A percentile compares a stretch with the other conserved stretches of the same genome.
Conservation (phyloP, 192 early-diverging fungal species). For the Entomortierella parvispora region DNA sequence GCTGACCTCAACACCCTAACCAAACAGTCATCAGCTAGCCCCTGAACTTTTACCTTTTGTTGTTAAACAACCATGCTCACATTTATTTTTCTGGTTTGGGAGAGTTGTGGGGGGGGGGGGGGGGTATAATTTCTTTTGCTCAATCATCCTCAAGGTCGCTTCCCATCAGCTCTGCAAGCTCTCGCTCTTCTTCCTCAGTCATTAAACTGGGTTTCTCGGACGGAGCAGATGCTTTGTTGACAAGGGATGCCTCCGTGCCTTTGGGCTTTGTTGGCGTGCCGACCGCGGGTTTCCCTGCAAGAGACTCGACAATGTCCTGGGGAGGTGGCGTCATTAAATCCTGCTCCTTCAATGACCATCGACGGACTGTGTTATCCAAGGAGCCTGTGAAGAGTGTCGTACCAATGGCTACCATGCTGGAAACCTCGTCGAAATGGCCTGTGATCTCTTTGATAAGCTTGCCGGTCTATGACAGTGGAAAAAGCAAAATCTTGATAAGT, state of each 20-base stretch:
- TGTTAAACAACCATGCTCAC: too few relatives aligned
- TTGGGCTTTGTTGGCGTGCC: conserved; percentile 1
- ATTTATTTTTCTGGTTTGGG: too few relatives aligned
- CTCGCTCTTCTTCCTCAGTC: conserved; percentile 92
- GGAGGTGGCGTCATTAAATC: conserved; percentile 5
- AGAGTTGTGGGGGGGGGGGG: neutral
- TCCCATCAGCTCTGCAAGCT: conserved; percentile 87
- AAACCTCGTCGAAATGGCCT: conserved; percentile 93
- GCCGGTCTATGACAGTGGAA: conserved; percentile 65
- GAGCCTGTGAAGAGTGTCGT: conserved; percentile 80
- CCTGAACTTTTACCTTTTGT: too few relatives aligned
- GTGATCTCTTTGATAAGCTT: conserved; percentile 79
- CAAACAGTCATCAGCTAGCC: too few relatives aligned
- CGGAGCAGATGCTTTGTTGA: neutral
- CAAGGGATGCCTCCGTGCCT: conserved; percentile 1
- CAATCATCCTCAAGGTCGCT: conserved; percentile 64
- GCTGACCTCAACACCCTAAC: too few relatives aligned
- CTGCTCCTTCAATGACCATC: conserved; percentile 67
- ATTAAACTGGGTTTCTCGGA: conserved; percentile 48
- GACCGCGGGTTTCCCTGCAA: conserved; percentile 11
- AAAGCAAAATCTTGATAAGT: neutral
- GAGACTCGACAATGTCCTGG: conserved; percentile 20
- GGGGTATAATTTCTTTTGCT: neutral
- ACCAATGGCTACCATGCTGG: conserved; percentile 68
- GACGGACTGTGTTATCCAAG: conserved; percentile 87